Conservation (phyloP, 805 yeast species). For the Zygotorulaspora danielsina region DNA sequence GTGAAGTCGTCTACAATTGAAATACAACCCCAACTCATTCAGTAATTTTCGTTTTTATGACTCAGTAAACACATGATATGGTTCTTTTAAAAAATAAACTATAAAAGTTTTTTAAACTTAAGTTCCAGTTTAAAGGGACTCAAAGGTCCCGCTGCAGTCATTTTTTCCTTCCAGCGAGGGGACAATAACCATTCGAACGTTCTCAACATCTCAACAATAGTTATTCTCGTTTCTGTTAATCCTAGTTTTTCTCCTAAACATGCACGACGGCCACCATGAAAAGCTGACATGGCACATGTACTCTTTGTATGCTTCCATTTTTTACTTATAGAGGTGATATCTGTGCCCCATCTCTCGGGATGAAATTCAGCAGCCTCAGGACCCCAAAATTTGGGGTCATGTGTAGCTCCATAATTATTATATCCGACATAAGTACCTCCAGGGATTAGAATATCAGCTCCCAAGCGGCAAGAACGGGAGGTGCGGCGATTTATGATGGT, state of each 20-base stretch:
- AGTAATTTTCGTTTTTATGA: too few species aligned
- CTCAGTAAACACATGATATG: conserved; percentile 3
- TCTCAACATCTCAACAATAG: conserved; percentile 38
- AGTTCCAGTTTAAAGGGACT: conserved; percentile 42
- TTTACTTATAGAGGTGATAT: conserved; percentile 36
- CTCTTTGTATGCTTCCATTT: conserved; percentile 45
- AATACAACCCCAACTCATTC: too few species aligned
- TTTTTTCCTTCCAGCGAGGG: conserved; percentile 43
- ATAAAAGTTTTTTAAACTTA: conserved; percentile 17
- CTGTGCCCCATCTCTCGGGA: conserved; percentile 52
- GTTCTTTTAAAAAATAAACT: too few species aligned
- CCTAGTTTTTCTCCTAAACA: conserved; percentile 61
- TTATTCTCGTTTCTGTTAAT: conserved; percentile 41
- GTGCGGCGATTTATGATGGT: conserved; percentile 52
- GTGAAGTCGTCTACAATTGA: conserved; percentile 32
- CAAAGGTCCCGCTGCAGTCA: conserved; percentile 59
- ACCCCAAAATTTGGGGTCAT: conserved; percentile 45
- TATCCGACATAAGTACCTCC: conserved; percentile 52
- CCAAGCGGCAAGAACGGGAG: conserved; percentile 37
- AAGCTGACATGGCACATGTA: conserved; percentile 45
- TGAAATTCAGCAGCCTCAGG: conserved; percentile 40
- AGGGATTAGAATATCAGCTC: conserved; percentile 43
- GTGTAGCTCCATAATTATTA: conserved; percentile 50
- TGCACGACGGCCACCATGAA: conserved; percentile 58
- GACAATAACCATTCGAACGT: conserved; percentile 39